Evolutionary conservation across 768 basidiomycete species (phyloP).

Genomic region (Psilocybe cubensis): DNA sequence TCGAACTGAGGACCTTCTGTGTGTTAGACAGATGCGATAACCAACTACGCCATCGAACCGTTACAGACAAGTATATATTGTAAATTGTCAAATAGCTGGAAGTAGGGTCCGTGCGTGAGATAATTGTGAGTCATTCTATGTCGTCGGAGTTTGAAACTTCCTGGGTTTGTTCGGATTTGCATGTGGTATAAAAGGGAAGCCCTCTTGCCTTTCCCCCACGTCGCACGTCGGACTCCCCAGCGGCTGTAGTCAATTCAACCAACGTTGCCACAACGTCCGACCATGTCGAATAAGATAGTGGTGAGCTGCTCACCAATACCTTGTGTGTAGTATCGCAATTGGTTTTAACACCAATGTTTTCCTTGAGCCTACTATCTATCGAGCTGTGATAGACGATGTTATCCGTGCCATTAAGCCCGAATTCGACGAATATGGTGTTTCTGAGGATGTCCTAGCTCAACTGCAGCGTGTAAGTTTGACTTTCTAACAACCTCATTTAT

Average conservation of each 20-base stretch:
- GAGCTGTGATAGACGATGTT: constrained; percentile 96
- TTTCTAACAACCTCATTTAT: constrained; percentile 20
- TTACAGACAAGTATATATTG: not conserved
- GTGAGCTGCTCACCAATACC: constrained; percentile 81
- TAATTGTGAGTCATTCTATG: constrained; percentile 22
- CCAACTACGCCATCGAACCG: constrained; percentile 81
- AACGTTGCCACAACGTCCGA: constrained; percentile 35
- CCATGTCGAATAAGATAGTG: constrained; percentile 98
- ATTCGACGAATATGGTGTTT: constrained; percentile 96
- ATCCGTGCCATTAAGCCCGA: constrained; percentile 85
- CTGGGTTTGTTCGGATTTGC: constrained; percentile 42
- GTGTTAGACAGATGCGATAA: constrained; percentile 86
- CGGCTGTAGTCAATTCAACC: constrained; percentile 37
- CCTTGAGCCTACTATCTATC: constrained; percentile 89
- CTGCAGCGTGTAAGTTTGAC: constrained; percentile 79
- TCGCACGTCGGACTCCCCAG: constrained; percentile 41
- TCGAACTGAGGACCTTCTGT: constrained; percentile 79
- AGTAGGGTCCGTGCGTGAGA: constrained; percentile 49
- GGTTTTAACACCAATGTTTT: constrained; percentile 54
- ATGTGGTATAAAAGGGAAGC: constrained; percentile 55
- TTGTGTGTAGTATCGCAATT: constrained; percentile 57
- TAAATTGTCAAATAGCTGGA: not conserved
- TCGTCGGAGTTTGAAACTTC: constrained; percentile 50
- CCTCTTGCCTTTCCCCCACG: constrained; percentile 43
- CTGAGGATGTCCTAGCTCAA: constrained; percentile 87